Evolutionary conservation across 2,329 filamentous ascomycete genomes (phyloP).

Genomic region (Colletotrichum chrysophilum): DNA sequence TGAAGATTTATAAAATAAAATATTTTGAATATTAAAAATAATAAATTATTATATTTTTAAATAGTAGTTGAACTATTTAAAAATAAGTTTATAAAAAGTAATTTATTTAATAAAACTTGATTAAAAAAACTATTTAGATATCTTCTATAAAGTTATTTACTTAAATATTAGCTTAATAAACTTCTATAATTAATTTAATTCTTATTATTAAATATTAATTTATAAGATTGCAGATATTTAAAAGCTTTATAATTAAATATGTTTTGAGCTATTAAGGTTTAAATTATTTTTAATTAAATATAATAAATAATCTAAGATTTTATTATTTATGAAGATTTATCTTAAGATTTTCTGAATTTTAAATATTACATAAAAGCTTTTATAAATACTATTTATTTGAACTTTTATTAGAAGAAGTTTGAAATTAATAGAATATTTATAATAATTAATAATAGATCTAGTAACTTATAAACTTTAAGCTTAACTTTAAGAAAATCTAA

Average conservation of each 20-base stretch:
- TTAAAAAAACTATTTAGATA: background rate
- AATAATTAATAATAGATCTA: background rate
- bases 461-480: background rate
- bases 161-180: background rate
- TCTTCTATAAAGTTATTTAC: background rate
- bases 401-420: background rate
- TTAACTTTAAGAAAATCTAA: background rate
- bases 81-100: background rate
- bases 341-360: too few relatives aligned
- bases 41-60: background rate
- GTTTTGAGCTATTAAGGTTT: background rate
- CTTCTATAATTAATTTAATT: background rate
- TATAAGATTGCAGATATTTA: background rate
- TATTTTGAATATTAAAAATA: background rate
- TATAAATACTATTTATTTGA: background rate
- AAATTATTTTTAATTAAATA: background rate
- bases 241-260: background rate
- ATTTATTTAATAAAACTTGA: background rate
- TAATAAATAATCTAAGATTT: background rate
- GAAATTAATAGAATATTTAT: background rate
- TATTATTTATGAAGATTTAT: background rate
- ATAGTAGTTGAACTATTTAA: background rate
- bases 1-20: too few relatives aligned
- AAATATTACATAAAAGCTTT: too few relatives aligned
- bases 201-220: background rate